phyloP scores from a whole-genome alignment of 2,329 filamentous ascomycete species.

The Thielaviopsis euricoi region DNA sequence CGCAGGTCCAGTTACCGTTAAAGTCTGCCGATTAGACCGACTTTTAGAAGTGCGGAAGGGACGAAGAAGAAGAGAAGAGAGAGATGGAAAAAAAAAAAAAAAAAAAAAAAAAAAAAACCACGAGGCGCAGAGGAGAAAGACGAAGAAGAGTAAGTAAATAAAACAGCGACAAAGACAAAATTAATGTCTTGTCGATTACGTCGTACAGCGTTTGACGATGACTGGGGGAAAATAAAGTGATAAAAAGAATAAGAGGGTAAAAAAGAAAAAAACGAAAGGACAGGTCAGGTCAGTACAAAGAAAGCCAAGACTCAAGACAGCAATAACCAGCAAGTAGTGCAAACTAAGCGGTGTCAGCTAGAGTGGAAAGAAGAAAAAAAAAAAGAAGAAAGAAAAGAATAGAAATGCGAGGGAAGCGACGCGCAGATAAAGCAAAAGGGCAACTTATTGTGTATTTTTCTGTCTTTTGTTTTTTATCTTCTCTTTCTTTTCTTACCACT shows the following conservation, averaged over 20 bases:
- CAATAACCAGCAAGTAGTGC: neutral
- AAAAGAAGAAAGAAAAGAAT: neutral
- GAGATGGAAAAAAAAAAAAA: too few species aligned
- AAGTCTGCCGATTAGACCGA: neutral
- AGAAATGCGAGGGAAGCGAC: neutral
- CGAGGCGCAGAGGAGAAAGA: neutral
- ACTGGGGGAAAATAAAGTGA: neutral
- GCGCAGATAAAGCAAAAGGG: neutral
- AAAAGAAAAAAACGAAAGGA: neutral
- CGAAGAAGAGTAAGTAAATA: too few species aligned
- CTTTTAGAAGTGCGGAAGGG: neutral
- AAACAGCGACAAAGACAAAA: neutral
- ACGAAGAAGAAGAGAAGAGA: neutral
- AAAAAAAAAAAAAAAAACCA: neutral
- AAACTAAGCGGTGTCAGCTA: neutral
- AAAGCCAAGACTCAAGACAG: neutral
- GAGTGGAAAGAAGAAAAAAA: neutral
- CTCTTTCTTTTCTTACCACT: neutral
- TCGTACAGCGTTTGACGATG: neutral
- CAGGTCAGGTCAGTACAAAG: too few species aligned
- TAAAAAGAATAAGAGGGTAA: neutral
- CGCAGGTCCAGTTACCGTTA: neutral
- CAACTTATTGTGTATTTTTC: neutral
- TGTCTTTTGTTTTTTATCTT: neutral
- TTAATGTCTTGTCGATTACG: neutral